Evolutionary conservation across 2,329 filamentous ascomycete species (phyloP).

Genomic region (Sclerotinia subarctica): DNA sequence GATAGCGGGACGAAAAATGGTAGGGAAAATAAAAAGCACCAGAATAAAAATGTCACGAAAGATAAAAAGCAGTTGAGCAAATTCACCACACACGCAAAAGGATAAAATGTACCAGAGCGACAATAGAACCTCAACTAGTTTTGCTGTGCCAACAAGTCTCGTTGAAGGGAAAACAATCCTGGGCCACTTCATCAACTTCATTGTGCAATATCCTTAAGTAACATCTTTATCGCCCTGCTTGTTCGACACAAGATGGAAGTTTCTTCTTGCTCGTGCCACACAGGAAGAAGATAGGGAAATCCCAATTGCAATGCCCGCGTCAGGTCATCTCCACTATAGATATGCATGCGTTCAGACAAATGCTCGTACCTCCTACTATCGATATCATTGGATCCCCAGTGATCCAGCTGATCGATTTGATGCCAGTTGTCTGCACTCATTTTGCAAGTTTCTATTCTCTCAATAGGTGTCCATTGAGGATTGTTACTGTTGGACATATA

Average conservation of each 20-base stretch:
- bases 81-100: background rate
- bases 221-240: background rate
- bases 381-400: background rate
- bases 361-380: background rate
- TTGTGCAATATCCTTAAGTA: background rate
- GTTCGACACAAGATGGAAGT: background rate
- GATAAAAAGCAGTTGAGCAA: background rate
- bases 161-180: background rate
- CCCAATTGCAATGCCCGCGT: background rate
- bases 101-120: background rate
- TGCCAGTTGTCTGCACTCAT: conserved; percentile 21
- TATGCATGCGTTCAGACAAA: background rate
- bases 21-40: background rate
- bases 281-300: background rate
- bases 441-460: conserved; percentile 12
- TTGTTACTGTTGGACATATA: too few species aligned
- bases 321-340: background rate
- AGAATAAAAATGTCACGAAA: background rate
- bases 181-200: background rate
- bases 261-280: conserved; percentile 3
- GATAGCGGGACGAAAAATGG: background rate
- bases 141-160: background rate
- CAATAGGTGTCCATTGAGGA: too few species aligned
- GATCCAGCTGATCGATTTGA: conserved; percentile 10
- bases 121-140: background rate